These are phyloP conservation scores for Ogataea trehalophila DNA, from an alignment of 805 yeast species.

Conservation along the genomic window DNA sequence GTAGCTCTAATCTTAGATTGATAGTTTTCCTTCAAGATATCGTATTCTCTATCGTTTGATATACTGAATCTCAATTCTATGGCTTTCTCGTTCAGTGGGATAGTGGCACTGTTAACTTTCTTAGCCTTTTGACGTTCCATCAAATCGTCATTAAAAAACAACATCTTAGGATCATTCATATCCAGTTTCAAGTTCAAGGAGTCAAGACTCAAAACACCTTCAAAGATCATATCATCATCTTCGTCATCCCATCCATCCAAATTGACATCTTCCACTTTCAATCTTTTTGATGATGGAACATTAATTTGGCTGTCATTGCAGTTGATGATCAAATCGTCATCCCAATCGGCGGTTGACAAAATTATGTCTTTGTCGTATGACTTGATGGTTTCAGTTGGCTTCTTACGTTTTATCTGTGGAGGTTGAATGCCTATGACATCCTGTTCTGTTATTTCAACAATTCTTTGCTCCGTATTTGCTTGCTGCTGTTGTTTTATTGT, in stretches of 20 bases:
- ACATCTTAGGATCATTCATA: slow-evolving; percentile 79
- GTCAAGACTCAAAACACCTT: slow-evolving; percentile 48
- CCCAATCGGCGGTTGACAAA: slow-evolving; percentile 75
- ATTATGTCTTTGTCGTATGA: slow-evolving; percentile 50
- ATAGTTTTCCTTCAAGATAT: slow-evolving; percentile 74
- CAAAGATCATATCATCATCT: slow-evolving; percentile 69
- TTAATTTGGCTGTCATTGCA: slow-evolving; percentile 31
- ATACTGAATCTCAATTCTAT: slow-evolving; percentile 66
- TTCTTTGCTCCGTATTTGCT: slow-evolving; percentile 4
- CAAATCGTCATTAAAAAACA: slow-evolving; percentile 49
- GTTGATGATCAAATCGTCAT: slow-evolving; percentile 57
- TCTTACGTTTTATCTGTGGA: slow-evolving; percentile 9
- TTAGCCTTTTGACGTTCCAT: slow-evolving; percentile 8
- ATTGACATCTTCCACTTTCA: slow-evolving; percentile 29
- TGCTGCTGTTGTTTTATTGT: not conserved
- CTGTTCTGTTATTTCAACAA: slow-evolving; percentile 23
- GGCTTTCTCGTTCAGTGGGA: slow-evolving; percentile 52
- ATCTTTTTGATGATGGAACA: slow-evolving; percentile 21
- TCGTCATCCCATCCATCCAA: slow-evolving; percentile 44
- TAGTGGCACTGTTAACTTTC: slow-evolving; percentile 28
- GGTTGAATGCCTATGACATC: slow-evolving; percentile 24
- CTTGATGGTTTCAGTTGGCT: slow-evolving; percentile 27
- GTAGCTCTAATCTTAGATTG: slow-evolving; percentile 91
- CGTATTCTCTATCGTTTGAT: slow-evolving; percentile 87
- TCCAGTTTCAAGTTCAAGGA: slow-evolving; percentile 50